Percentiles rank a stretch among this genome's conserved stretches.
Conservation (phyloP, 2,329 filamentous ascomycete genomes). For the Penicillium polonicum region DNA sequence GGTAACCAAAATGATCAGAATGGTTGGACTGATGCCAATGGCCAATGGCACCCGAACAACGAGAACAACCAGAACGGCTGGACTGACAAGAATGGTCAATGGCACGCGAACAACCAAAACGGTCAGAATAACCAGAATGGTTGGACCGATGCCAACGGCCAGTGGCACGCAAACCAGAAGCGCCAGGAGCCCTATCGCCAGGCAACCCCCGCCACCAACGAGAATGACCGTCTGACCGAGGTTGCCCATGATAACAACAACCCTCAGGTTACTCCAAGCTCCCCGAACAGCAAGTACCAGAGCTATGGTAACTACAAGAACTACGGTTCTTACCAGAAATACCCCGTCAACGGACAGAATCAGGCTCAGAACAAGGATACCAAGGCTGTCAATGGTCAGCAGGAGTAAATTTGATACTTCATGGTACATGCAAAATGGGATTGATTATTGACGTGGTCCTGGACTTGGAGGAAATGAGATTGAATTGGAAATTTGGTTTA, state of each 20-base stretch:
- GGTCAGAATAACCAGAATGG: conserved; percentile 10
- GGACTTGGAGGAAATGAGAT: background rate
- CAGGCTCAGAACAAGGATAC: conserved; percentile 4
- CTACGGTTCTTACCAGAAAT: conserved; percentile 9
- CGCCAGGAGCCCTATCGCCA: background rate
- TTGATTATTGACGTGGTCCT: too few relatives aligned
- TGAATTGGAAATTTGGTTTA: background rate
- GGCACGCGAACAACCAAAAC: conserved; percentile 11
- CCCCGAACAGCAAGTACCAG: background rate
- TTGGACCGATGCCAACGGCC: conserved; percentile 15
- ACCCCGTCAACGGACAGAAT: background rate
- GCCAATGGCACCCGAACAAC: conserved; percentile 4
- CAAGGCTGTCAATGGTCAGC: conserved; percentile 7
- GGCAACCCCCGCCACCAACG: background rate
- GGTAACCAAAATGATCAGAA: conserved; percentile 4
- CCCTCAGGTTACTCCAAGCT: conserved; percentile 4
- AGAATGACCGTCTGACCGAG: background rate
- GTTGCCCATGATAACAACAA: background rate
- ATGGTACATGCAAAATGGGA: rapidly evolving
- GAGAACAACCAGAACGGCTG: background rate
- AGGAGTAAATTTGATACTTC: background rate
- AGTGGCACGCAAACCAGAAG: conserved; percentile 10
- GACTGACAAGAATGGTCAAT: background rate
- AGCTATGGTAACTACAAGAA: conserved; percentile 10
- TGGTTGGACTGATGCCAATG: conserved; percentile 14